phyloP scores from a whole-genome alignment of 2,329 filamentous ascomycete species.

The Verticillium isaacii region DNA sequence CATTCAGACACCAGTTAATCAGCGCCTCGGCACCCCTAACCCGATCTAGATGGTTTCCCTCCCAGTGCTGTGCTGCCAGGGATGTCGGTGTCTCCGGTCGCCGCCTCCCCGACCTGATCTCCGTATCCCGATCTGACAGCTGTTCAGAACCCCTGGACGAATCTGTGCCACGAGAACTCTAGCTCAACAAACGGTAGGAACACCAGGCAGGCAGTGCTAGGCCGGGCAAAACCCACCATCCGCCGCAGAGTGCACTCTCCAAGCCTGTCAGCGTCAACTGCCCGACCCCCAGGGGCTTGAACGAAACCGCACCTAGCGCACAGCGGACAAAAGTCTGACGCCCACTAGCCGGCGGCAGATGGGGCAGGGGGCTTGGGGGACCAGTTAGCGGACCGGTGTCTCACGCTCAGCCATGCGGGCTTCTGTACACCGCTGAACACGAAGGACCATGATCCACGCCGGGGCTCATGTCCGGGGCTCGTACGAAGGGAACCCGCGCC shows the following conservation, averaged over 20 bases:
- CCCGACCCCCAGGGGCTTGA: too few relatives aligned
- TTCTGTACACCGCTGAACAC: background rate
- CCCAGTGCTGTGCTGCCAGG: background rate
- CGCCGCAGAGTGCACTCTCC: too few relatives aligned
- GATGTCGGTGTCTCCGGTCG: background rate
- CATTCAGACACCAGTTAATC: background rate
- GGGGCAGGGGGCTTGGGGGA: too few relatives aligned
- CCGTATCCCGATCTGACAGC: too few relatives aligned
- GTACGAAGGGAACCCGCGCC: background rate
- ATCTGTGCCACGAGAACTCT: background rate
- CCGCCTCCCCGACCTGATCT: background rate
- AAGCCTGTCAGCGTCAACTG: background rate
- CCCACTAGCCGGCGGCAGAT: background rate
- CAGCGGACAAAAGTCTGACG: background rate
- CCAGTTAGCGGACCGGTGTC: background rate
- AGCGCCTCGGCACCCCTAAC: background rate
- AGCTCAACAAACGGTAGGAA: too few relatives aligned
- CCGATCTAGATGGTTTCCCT: background rate
- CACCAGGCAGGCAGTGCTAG: too few relatives aligned
- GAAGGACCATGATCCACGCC: background rate
- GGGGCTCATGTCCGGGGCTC: background rate
- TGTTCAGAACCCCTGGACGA: background rate
- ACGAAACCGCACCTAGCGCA: background rate
- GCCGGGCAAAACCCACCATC: too few relatives aligned
- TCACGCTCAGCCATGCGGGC: background rate